Percentiles rank a stretch among this genome's conserved stretches.
Evolutionary conservation across 1,139 yeast species (phyloP).

Genomic region (Scheffersomyces lignicola): DNA sequence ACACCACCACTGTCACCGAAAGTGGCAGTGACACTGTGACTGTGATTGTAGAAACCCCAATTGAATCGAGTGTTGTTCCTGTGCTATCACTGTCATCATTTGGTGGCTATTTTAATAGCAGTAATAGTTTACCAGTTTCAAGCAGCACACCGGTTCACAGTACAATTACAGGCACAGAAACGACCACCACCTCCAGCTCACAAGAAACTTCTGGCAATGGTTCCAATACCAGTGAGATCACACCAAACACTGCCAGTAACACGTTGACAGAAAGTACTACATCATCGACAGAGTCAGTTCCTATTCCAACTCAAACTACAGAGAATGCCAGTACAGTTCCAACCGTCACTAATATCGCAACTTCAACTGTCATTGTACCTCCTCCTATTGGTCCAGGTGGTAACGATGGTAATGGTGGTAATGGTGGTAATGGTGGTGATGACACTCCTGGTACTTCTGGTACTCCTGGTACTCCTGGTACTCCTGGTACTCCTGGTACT

Average conservation of each 20-base stretch:
- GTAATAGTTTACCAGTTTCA: neutral
- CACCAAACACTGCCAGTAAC: conserved; percentile 6
- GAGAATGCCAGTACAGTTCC: conserved; percentile 2
- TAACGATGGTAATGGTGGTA: neutral
- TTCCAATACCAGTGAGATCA: conserved; percentile 5
- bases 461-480: neutral
- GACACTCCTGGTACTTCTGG: neutral
- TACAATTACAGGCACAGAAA: neutral
- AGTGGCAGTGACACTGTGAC: conserved; percentile 6
- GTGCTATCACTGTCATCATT: neutral
- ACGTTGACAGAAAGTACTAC: neutral
- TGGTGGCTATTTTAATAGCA: neutral
- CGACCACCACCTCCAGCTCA: neutral
- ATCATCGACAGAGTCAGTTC: neutral
- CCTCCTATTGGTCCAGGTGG: neutral
- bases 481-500: neutral
- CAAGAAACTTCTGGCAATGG: too few species aligned
- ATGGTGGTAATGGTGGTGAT: neutral
- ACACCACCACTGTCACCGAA: neutral
- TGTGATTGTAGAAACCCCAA: conserved; percentile 8
- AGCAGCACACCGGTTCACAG: neutral
- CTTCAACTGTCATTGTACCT: neutral
- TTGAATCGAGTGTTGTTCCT: conserved; percentile 12
- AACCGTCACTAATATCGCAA: conserved; percentile 1
- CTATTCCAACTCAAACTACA: neutral